phyloP scores from a whole-genome alignment of 768 basidiomycete genomes.

The Lactarius quietus region DNA sequence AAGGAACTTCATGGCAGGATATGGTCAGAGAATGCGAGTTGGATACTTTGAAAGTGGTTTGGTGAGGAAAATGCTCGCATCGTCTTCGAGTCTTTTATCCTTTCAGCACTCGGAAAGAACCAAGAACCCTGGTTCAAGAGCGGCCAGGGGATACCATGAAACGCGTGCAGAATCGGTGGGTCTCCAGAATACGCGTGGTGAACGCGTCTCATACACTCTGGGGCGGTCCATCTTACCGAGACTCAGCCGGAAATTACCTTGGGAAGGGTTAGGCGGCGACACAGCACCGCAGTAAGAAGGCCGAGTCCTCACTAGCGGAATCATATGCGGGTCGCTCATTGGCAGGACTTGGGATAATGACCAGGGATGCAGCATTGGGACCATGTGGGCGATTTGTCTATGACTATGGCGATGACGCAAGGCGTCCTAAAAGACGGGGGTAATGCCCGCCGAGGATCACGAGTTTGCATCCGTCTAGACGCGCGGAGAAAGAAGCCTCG shows the following conservation, averaged over 20 bases:
- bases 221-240: not conserved
- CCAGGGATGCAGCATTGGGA: not conserved
- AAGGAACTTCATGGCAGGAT: slow-evolving; percentile 31
- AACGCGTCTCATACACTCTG: not conserved
- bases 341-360: not conserved
- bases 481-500: not conserved
- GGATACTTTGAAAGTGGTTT: not conserved
- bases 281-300: not conserved
- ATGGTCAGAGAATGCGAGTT: not conserved
- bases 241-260: not conserved
- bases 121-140: not conserved
- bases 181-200: not conserved
- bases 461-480: not conserved
- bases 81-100: not conserved
- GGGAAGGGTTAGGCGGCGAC: not conserved
- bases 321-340: not conserved
- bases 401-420: too few relatives aligned
- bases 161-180: not conserved
- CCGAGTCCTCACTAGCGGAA: not conserved
- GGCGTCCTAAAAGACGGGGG: not conserved
- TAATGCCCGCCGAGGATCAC: not conserved
- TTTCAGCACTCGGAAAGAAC: not conserved
- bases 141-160: not conserved
- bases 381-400: not conserved
- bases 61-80: not conserved